Evolutionary conservation across 1,284 basidiomycete genomes (phyloP), one percentile per base, ranked within the genome.

Genomic region (Sporisorium exsertum): DNA sequence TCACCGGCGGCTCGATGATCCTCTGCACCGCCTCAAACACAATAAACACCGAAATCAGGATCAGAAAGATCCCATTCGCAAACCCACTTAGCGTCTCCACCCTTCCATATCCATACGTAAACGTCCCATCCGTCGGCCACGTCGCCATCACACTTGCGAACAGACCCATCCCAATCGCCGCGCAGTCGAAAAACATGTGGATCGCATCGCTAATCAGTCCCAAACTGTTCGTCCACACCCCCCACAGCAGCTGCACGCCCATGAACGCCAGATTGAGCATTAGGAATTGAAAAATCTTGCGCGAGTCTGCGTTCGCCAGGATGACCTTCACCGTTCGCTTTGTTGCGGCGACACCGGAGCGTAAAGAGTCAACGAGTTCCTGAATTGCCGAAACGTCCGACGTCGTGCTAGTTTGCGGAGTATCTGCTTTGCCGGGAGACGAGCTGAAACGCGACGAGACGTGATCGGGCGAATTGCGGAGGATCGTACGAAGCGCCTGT

Each of bases 181-280:
- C 92, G 83, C 97, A 99, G 87, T 99, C 97, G 81, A 99, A 99
- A 26, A 95, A 94, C 97, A 99, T 99, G 85, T 99, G 97, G 56
- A 99, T 99, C 15, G 97, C 96, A 86, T 99, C 97, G 16, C 94
- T 97, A 66, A 99, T 99, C 35, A 99, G 87, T 1, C 97, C 97
- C 52, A 99, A 87, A 81, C 93, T 95, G 85, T 99, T 99, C 26
- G 97, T 99, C 92, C 95, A 96, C 26, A 99, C 91, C 7, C 97
- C 97, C 82, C 79, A 84, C 16, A 85, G 77, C 72, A 87, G 85
- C 69, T 87, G 87, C 2, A 87, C 84, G 35, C 93, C 89, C 97
- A 99, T 99, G 86, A 95, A 99, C 69, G 90, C 92, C 85, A 99
- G 88, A 85, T 99, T 99, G 60, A 99, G 88, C 86, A 95, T 89